Conservation (phyloP, 2,329 filamentous ascomycete genomes). For the Aspergillus candidus region DNA sequence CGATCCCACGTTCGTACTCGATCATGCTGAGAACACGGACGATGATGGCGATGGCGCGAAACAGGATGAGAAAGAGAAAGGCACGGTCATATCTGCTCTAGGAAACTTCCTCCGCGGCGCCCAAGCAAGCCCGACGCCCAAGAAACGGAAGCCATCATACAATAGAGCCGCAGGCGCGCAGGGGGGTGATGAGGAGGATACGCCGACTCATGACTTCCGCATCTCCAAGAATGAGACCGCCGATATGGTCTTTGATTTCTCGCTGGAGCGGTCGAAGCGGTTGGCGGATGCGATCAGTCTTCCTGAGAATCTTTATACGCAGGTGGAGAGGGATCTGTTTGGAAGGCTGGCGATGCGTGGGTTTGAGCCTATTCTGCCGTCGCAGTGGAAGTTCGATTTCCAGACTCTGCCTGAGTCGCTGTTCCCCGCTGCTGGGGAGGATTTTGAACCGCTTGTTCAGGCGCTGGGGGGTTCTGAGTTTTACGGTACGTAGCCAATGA, state of each 20-base stretch:
- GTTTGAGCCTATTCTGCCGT: slow-evolving; percentile 50
- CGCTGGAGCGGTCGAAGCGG: slow-evolving; percentile 28
- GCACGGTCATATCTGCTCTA: too few relatives aligned
- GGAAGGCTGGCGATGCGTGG: slow-evolving; percentile 51
- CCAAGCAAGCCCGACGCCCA: too few relatives aligned
- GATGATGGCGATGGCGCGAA: too few relatives aligned
- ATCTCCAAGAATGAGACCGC: slow-evolving; percentile 18
- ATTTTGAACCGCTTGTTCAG: slow-evolving; percentile 43
- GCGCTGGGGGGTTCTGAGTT: slow-evolving; percentile 39
- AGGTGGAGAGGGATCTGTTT: slow-evolving; percentile 49
- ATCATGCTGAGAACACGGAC: too few relatives aligned
- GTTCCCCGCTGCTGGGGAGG: slow-evolving; percentile 38
- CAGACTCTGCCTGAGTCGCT: slow-evolving; percentile 47
- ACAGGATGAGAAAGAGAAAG: too few relatives aligned
- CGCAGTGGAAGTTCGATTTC: slow-evolving; percentile 50
- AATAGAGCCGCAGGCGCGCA: too few relatives aligned
- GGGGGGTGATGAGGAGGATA: background rate
- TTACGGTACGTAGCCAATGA: slow-evolving; percentile 31
- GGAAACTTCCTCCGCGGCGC: too few relatives aligned
- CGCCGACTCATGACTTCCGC: background rate
- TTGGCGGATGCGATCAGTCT: slow-evolving; percentile 35
- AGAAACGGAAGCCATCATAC: too few relatives aligned
- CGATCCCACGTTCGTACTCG: too few relatives aligned
- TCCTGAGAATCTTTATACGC: slow-evolving; percentile 43
- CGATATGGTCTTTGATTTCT: slow-evolving; percentile 23